Conservation (phyloP, 768 basidiomycete genomes). For the Hydnomerulius pinastri region DNA sequence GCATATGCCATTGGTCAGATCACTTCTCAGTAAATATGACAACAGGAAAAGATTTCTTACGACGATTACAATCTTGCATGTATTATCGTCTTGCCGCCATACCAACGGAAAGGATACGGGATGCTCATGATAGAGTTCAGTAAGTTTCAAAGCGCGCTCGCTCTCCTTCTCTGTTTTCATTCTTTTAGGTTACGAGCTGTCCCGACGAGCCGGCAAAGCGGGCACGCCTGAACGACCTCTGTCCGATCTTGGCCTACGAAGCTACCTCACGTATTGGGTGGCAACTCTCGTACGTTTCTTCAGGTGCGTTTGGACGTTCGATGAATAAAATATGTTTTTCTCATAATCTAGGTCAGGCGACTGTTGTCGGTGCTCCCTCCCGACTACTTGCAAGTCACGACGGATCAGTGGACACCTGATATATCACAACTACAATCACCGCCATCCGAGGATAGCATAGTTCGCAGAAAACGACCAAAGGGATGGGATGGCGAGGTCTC, state of each 20-base stretch:
- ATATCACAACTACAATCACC: slow-evolving; percentile 36
- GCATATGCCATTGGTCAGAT: not conserved
- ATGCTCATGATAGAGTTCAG: slow-evolving; percentile 99
- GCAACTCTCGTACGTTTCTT: slow-evolving; percentile 84
- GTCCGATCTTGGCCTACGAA: slow-evolving; percentile 88
- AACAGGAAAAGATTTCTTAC: slow-evolving; percentile 89
- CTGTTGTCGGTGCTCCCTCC: slow-evolving; percentile 63
- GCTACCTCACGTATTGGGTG: slow-evolving; percentile 90
- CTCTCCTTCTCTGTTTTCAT: not conserved
- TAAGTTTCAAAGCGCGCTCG: slow-evolving; percentile 41
- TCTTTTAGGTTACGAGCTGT: slow-evolving; percentile 84
- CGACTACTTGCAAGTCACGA: slow-evolving; percentile 47
- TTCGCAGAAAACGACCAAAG: slow-evolving; percentile 53
- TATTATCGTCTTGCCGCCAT: slow-evolving; percentile 94
- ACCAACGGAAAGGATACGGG: slow-evolving; percentile 86
- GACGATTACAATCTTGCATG: slow-evolving; percentile 98
- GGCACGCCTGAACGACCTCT: slow-evolving; percentile 96
- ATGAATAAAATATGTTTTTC: not conserved
- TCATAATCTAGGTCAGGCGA: slow-evolving; percentile 38
- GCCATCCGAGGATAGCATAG: slow-evolving; percentile 31
- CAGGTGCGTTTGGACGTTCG: slow-evolving; percentile 44
- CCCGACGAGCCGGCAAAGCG: slow-evolving; percentile 71
- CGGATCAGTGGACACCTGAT: slow-evolving; percentile 46
- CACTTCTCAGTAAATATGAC: not conserved
- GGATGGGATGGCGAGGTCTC: slow-evolving; percentile 75